Percentiles rank a stretch among this genome's conserved stretches.
Evolutionary conservation across 345 rosid species (phyloP).

Genomic region (Rhizophora apiculata): DNA sequence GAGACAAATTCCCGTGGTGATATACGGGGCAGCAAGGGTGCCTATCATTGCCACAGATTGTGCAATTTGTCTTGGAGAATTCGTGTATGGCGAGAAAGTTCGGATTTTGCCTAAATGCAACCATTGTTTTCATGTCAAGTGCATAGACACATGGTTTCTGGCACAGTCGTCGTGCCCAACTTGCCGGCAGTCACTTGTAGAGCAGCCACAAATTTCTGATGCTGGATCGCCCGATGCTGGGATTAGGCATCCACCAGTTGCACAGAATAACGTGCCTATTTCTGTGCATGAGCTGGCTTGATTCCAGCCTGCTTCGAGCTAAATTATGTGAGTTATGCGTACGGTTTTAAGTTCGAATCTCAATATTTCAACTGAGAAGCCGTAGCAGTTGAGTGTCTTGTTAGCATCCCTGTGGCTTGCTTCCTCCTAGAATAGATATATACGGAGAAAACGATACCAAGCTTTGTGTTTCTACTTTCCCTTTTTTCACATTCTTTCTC

Average conservation of each 20-base stretch:
- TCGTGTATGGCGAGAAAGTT: slow-evolving; percentile 21
- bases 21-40: slow-evolving; percentile 15
- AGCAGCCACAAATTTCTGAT: slow-evolving; percentile 13
- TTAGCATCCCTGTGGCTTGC: too few relatives aligned
- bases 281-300: slow-evolving; percentile 11
- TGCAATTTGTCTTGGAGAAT: slow-evolving; percentile 28
- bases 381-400: too few relatives aligned
- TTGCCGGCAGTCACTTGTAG: slow-evolving; percentile 23
- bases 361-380: too few relatives aligned
- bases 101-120: slow-evolving; percentile 21
- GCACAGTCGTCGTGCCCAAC: slow-evolving; percentile 30
- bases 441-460: too few relatives aligned
- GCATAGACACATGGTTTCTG: slow-evolving; percentile 26
- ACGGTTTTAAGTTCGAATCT: too few relatives aligned
- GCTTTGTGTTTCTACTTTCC: too few relatives aligned
- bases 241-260: background rate
- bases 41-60: slow-evolving; percentile 17
- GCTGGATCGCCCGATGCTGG: slow-evolving; percentile 1
- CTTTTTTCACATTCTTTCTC: too few relatives aligned
- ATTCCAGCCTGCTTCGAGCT: background rate
- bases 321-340: too few relatives aligned
- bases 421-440: too few relatives aligned
- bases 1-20: slow-evolving; percentile 22
- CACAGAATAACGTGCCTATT: slow-evolving; percentile 5
- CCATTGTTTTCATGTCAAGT: slow-evolving; percentile 27